Conservation (phyloP, 2,329 filamentous ascomycete genomes). For the Blastomyces gilchristii region DNA sequence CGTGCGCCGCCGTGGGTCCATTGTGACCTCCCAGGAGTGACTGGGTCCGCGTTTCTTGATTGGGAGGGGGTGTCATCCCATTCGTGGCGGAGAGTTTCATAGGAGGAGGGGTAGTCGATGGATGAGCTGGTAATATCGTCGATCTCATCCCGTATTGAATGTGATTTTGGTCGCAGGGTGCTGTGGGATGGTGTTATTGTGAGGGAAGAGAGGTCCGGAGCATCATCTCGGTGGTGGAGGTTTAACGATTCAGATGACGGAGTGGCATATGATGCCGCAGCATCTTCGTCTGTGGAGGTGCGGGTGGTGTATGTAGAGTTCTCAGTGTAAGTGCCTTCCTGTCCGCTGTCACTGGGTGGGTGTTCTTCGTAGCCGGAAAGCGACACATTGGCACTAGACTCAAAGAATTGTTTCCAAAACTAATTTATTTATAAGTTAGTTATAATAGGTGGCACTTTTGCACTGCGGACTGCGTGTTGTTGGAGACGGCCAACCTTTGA, state of each 20-base stretch:
- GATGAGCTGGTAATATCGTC: conserved; percentile 33
- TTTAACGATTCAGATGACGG: conserved; percentile 28
- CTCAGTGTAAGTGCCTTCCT: conserved; percentile 43
- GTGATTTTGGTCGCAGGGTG: conserved; percentile 34
- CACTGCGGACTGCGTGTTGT: neutral
- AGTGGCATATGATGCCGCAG: conserved; percentile 32
- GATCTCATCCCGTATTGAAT: conserved; percentile 23
- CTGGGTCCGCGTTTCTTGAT: conserved; percentile 24
- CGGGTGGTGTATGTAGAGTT: conserved; percentile 47
- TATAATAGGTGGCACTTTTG: neutral
- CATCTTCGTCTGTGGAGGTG: conserved; percentile 32
- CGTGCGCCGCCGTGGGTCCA: conserved; percentile 35
- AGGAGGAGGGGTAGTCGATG: conserved; percentile 59
- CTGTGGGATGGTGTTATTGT: conserved; percentile 37
- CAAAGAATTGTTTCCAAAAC: conserved; percentile 99
- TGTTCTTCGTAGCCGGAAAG: conserved; percentile 88
- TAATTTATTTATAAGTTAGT: conserved; percentile 27
- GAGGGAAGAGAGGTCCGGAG: conserved; percentile 38
- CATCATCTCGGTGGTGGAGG: conserved; percentile 28
- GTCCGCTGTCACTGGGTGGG: conserved; percentile 47
- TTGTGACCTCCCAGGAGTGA: conserved; percentile 27
- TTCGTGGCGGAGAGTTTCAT: conserved; percentile 55
- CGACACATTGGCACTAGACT: conserved; percentile 93
- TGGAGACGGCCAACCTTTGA: conserved; percentile 56
- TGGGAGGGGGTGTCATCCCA: conserved; percentile 26